Percentiles rank a stretch among this genome's conserved stretches.
Evolutionary conservation across 345 rosid genomes (phyloP).

Genomic region (Laguncularia racemosa): DNA sequence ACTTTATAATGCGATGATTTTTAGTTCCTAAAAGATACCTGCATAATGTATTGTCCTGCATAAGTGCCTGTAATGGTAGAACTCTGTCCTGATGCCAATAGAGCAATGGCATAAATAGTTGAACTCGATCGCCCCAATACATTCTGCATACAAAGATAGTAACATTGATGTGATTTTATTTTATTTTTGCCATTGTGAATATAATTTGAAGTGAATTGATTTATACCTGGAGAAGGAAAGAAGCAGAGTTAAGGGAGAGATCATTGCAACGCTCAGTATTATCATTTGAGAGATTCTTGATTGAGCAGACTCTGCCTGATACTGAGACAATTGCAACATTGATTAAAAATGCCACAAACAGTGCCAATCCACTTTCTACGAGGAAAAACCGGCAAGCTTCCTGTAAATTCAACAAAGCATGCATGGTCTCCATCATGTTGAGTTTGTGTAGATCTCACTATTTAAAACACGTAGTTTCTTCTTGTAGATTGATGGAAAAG

Average conservation of each 20-base stretch:
- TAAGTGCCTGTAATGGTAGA: conserved; percentile 64
- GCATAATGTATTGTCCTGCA: conserved; percentile 66
- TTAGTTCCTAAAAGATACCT: conserved; percentile 20
- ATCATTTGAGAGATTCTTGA: conserved; percentile 16
- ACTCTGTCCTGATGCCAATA: conserved; percentile 70
- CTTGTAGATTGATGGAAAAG: too few relatives aligned
- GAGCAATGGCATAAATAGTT: conserved; percentile 44
- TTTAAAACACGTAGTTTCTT: too few relatives aligned
- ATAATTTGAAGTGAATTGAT: background rate
- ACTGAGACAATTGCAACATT: conserved; percentile 51
- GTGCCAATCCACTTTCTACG: conserved; percentile 55
- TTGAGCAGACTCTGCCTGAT: conserved; percentile 45
- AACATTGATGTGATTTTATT: background rate
- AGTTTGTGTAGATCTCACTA: too few relatives aligned
- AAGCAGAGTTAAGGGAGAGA: conserved; percentile 56
- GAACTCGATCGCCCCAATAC: conserved; percentile 56
- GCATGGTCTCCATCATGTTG: too few relatives aligned
- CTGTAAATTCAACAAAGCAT: conserved; percentile 14
- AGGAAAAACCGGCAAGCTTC: conserved; percentile 56
- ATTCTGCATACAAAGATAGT: conserved; percentile 28
- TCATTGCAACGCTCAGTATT: conserved; percentile 28
- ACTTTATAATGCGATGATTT: too few relatives aligned
- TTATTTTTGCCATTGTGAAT: background rate
- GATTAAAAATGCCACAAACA: conserved; percentile 54
- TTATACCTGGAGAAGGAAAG: conserved; percentile 61